Evolutionary conservation across 345 rosid genomes (phyloP).

Genomic region (Syzygium oleosum): DNA sequence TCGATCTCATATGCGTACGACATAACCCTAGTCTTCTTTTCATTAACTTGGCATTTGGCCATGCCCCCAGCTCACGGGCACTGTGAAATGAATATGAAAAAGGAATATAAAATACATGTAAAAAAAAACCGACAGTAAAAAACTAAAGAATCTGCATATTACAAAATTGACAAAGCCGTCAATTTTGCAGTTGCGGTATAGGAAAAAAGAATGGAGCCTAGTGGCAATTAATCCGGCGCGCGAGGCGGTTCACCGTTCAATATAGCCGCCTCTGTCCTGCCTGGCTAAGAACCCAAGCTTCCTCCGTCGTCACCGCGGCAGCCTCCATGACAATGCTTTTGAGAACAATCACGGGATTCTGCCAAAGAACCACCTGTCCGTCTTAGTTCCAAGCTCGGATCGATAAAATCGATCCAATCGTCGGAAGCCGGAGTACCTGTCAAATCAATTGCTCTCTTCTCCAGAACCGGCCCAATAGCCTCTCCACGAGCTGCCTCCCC

Average conservation of each 20-base stretch:
- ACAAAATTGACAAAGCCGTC: neutral
- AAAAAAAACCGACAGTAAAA: neutral
- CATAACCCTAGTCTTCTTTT: no score
- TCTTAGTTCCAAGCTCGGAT: conserved; percentile 7
- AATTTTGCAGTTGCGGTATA: neutral
- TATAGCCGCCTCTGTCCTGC: conserved; percentile 3
- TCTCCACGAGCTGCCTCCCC: conserved; percentile 37
- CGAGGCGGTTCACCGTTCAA: conserved; percentile 9
- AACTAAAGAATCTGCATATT: neutral
- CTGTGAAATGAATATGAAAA: neutral
- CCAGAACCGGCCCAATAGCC: conserved; percentile 23
- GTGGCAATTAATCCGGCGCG: conserved; percentile 24
- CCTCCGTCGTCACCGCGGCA: conserved; percentile 20
- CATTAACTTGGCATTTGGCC: no score
- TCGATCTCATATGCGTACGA: no score
- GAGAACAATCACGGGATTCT: conserved; percentile 28
- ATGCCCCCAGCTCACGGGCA: no score
- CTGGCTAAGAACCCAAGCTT: conserved; percentile 14
- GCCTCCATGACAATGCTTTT: conserved; percentile 29
- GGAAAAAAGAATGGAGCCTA: neutral
- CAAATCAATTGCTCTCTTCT: conserved; percentile 27
- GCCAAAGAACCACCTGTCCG: conserved; percentile 24
- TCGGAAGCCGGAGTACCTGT: conserved; percentile 3
- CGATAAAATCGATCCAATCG: conserved; percentile 18
- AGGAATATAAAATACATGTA: neutral